Base-by-base conservation (phyloP, 192 early-diverging fungal species). In the Coemansia sp. region DNA sequence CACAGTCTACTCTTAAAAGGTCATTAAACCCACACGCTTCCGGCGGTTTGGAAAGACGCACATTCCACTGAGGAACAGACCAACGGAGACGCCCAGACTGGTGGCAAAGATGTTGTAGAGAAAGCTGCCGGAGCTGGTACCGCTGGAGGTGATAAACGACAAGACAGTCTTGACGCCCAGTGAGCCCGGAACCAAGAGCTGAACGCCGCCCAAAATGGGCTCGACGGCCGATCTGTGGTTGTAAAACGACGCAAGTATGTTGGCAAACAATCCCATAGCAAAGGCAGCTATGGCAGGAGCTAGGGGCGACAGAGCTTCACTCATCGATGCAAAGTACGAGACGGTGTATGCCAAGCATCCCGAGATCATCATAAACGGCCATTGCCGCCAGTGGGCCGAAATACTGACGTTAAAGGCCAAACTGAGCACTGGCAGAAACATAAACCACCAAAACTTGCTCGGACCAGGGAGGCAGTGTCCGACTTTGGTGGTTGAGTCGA, bases 121-220 rank as follows among this genome's bases (percentile, higher is more conserved):
- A 53, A 87, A 87, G 59, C 68, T 69, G 51, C 82, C 83, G 0
- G 83, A 83, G 26, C 71, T 78, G 8, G 71, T 75, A 53, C 69
- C 78, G 35, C 83, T 82, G 18, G 81, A 71, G 5, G 82, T 83
- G 32, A 91, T 83, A 45, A 92, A 86, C 1, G 41, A 45, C 50
- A 92, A 71, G 16, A 82, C 84, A 3, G 72, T 75, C 41, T 83
- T 71, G 14, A 94, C 85, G 37, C 91, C 90, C n/a, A 94, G 70
- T 67, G 84, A 86, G 49, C 93, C 93, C 6, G 93, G 94, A 0
- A 93, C 92, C 65, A 94, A 77, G 38, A 94, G 72, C 48, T 91
- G 71, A 6, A 95, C 89, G 23, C 93, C 93, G 52, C 88, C 87
- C 27, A 95, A 72, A 38, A 95, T 85, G 12, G 91, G 89, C 32